Percentiles rank a stretch among this genome's conserved stretches.
Conservation (phyloP, 371 early-diverging fungal species). For the Dinochytrium kinnereticum region DNA sequence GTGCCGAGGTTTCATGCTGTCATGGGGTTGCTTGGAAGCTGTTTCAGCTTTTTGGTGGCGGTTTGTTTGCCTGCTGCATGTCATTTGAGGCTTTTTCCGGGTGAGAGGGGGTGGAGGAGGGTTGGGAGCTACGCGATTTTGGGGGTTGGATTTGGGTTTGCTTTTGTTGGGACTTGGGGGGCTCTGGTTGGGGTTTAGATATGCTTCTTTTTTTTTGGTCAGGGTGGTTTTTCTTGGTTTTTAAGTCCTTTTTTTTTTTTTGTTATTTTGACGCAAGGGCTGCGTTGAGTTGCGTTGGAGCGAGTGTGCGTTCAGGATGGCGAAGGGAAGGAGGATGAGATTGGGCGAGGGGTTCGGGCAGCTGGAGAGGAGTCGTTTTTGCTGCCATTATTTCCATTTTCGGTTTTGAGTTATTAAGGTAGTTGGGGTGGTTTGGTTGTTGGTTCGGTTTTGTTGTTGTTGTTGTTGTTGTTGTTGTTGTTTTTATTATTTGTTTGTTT, state of each 20-base stretch:
- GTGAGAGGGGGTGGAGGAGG: constrained; percentile 19
- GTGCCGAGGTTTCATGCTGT: constrained; percentile 71
- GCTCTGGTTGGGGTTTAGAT: constrained; percentile 12
- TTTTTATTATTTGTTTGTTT: too few species aligned
- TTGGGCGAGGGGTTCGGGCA: too few species aligned
- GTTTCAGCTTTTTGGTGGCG: constrained; percentile 66
- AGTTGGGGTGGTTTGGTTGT: too few species aligned
- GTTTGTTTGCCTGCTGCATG: constrained; percentile 66
- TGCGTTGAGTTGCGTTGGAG: too few species aligned
- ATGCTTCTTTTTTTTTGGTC: not conserved
- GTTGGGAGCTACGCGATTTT: constrained; percentile 17
- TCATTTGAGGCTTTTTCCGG: constrained; percentile 52
- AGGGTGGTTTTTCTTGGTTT: not conserved
- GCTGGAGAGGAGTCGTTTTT: too few species aligned
- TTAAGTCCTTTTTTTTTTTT: not conserved
- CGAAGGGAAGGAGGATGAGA: too few species aligned
- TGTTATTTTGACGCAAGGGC: too few species aligned
- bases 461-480: too few species aligned
- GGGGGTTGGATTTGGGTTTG: constrained; percentile 1
- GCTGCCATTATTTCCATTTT: too few species aligned
- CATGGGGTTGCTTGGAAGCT: constrained; percentile 71
- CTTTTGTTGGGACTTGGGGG: constrained; percentile 12
- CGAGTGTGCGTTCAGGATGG: too few species aligned
- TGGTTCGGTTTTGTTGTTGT: too few species aligned
- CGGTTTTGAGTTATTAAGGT: too few species aligned